phyloP scores from a whole-genome alignment of 306 rosid genomes.

The Canavalia gladiata region DNA sequence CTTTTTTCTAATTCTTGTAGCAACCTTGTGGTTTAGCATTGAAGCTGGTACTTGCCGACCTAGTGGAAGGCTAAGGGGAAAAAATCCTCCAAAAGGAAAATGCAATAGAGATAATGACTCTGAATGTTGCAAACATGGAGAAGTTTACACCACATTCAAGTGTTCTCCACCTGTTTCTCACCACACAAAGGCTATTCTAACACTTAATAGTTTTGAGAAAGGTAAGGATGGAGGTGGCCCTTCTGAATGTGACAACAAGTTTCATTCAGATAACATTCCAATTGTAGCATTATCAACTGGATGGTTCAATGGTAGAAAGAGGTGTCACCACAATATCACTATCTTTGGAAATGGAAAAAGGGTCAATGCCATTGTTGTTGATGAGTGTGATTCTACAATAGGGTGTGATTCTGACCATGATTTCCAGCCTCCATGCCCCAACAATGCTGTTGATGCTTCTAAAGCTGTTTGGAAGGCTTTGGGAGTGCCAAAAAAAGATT shows the following conservation, averaged over 20 bases:
- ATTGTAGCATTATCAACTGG: slow-evolving; percentile 66
- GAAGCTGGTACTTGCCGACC: slow-evolving; percentile 31
- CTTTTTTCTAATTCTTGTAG: slow-evolving; percentile 11
- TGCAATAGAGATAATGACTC: slow-evolving; percentile 43
- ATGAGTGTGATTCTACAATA: slow-evolving; percentile 67
- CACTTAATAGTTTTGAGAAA: slow-evolving; percentile 57
- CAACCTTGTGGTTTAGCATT: not conserved
- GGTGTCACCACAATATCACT: slow-evolving; percentile 54
- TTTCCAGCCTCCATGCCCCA: slow-evolving; percentile 52
- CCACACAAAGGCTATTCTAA: slow-evolving; percentile 55
- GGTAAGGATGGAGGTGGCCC: slow-evolving; percentile 47
- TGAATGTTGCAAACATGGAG: slow-evolving; percentile 21
- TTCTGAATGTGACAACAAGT: slow-evolving; percentile 48
- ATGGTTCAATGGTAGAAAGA: slow-evolving; percentile 48
- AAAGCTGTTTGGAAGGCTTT: slow-evolving; percentile 59
- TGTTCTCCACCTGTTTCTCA: slow-evolving; percentile 50
- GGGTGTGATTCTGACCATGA: slow-evolving; percentile 65
- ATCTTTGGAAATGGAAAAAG: slow-evolving; percentile 60
- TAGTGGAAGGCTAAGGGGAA: slow-evolving; percentile 42
- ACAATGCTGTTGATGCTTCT: slow-evolving; percentile 61
- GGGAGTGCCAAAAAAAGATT: slow-evolving; percentile 43
- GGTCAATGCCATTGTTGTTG: slow-evolving; percentile 67
- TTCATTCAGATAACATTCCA: slow-evolving; percentile 47
- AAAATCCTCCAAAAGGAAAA: slow-evolving; percentile 41
- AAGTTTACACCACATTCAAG: slow-evolving; percentile 5